Evolutionary conservation across 2,329 filamentous ascomycete species (phyloP).

Genomic region (Trichoderma simmonsii): DNA sequence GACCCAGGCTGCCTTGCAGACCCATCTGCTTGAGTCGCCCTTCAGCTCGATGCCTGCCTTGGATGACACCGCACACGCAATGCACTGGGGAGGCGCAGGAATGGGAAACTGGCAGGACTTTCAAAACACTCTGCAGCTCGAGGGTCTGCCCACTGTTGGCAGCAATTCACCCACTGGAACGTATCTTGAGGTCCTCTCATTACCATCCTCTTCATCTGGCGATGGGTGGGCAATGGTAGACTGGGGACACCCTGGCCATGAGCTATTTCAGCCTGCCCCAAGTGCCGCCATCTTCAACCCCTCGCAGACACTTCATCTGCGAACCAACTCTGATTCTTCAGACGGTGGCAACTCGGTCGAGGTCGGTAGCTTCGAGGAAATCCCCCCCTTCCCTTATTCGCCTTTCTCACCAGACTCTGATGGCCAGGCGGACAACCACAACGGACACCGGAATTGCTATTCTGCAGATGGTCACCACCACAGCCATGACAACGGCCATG

Average conservation of each 20-base stretch:
- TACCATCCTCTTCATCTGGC: constrained; percentile 76
- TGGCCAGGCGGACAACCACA: constrained; percentile 60
- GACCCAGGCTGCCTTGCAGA: constrained; percentile 61
- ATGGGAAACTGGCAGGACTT: constrained; percentile 81
- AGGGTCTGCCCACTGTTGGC: constrained; percentile 42
- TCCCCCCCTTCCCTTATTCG: constrained; percentile 65
- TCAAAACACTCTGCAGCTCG: constrained; percentile 57
- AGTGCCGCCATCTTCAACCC: constrained; percentile 83
- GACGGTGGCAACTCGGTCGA: constrained; percentile 65
- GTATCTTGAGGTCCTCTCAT: constrained; percentile 80
- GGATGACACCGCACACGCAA: constrained; percentile 52
- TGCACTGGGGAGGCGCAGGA: constrained; percentile 58
- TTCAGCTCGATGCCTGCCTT: constrained; percentile 59
- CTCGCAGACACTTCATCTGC: constrained; percentile 81
- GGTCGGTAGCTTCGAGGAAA: constrained; percentile 79
- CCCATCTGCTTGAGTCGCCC: constrained; percentile 60
- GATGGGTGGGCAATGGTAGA: constrained; percentile 86
- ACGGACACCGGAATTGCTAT: constrained; percentile 60
- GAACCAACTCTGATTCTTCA: constrained; percentile 82
- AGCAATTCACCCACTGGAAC: constrained; percentile 47
- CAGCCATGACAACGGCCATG: constrained; percentile 47
- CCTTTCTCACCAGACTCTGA: constrained; percentile 84
- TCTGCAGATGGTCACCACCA: constrained; percentile 54
- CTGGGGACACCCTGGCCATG: constrained; percentile 63
- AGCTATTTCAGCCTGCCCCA: constrained; percentile 56